Conservation (phyloP, 129 eudicot genomes). For the Pulicaria dysenterica region DNA sequence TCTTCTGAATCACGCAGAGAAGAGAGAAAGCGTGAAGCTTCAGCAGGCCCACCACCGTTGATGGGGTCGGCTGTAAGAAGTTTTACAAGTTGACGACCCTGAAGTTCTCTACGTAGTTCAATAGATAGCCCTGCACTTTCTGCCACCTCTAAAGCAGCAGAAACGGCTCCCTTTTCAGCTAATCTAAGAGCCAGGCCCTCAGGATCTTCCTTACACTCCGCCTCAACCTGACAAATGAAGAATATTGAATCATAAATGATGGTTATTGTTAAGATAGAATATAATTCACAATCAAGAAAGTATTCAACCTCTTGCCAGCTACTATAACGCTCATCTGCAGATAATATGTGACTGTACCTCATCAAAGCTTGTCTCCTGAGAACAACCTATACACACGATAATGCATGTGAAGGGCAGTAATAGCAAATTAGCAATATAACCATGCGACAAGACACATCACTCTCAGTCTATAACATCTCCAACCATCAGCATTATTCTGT, state of each 20-base stretch:
- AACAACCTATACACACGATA: slow-evolving; percentile 54
- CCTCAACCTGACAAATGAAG: slow-evolving; percentile 66
- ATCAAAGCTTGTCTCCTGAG: slow-evolving; percentile 75
- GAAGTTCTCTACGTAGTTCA: slow-evolving; percentile 91
- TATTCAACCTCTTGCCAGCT: slow-evolving; percentile 95
- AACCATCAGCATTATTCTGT: not conserved
- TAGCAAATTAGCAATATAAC: not conserved
- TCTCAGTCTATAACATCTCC: not conserved
- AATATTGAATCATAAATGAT: slow-evolving; percentile 6
- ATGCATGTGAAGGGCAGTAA: slow-evolving; percentile 18
- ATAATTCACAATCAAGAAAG: slow-evolving; percentile 10
- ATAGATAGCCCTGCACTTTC: slow-evolving; percentile 93
- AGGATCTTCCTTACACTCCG: slow-evolving; percentile 92
- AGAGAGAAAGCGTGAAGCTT: slow-evolving; percentile 96
- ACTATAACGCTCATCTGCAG: slow-evolving; percentile 77
- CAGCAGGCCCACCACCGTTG: slow-evolving; percentile 98
- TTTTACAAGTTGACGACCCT: slow-evolving; percentile 98
- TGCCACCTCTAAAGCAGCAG: slow-evolving; percentile 97
- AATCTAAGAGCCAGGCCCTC: slow-evolving; percentile 95
- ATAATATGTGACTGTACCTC: slow-evolving; percentile 85
- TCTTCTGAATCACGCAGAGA: slow-evolving; percentile 89
- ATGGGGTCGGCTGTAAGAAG: slow-evolving; percentile 97
- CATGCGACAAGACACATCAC: not conserved
- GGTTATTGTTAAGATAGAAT: slow-evolving; percentile 3
- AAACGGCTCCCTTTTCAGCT: slow-evolving; percentile 97